A percentile compares a stretch with the other conserved stretches of the same genome.
phyloP scores from a whole-genome alignment of 1,139 yeast genomes.

The Zygosaccharomyces sapae region DNA sequence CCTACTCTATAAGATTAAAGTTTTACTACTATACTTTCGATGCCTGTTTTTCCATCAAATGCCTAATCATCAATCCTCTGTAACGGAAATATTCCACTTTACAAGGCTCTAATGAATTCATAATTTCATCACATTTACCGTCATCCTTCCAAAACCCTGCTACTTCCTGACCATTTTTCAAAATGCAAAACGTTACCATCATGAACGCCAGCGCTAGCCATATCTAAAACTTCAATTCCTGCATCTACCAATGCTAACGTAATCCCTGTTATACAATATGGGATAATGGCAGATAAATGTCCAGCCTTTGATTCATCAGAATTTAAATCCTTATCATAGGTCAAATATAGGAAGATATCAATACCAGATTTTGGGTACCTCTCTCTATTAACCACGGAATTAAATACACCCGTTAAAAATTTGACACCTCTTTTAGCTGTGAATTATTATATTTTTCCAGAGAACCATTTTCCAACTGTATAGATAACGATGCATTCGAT shows the following conservation, averaged over 20 bases:
- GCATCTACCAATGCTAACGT: conserved; percentile 79
- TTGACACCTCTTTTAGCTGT: conserved; percentile 36
- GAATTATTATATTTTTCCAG: conserved; percentile 32
- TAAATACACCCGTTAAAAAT: conserved; percentile 36
- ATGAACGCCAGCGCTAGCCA: conserved; percentile 68
- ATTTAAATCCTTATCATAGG: conserved; percentile 33
- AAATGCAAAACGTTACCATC: conserved; percentile 34
- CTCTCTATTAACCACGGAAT: conserved; percentile 50
- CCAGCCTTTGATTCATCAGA: conserved; percentile 11
- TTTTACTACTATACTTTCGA: conserved; percentile 1
- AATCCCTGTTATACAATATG: conserved; percentile 46
- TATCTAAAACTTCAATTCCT: conserved; percentile 71
- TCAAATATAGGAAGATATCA: conserved; percentile 62
- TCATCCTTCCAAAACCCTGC: conserved; percentile 38
- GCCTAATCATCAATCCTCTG: conserved; percentile 22
- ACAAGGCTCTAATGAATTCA: conserved; percentile 22
- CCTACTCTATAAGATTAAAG: not conserved
- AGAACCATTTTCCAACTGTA: conserved; percentile 51
- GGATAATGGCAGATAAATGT: conserved; percentile 24
- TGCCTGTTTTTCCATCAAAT: conserved; percentile 16
- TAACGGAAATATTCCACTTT: conserved; percentile 22
- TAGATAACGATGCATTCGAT: conserved; percentile 63
- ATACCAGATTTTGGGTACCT: conserved; percentile 88
- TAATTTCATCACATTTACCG: conserved; percentile 21
- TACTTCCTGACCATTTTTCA: conserved; percentile 36